Conservation (phyloP, 768 basidiomycete genomes). For the Rhizopogon rudus region DNA sequence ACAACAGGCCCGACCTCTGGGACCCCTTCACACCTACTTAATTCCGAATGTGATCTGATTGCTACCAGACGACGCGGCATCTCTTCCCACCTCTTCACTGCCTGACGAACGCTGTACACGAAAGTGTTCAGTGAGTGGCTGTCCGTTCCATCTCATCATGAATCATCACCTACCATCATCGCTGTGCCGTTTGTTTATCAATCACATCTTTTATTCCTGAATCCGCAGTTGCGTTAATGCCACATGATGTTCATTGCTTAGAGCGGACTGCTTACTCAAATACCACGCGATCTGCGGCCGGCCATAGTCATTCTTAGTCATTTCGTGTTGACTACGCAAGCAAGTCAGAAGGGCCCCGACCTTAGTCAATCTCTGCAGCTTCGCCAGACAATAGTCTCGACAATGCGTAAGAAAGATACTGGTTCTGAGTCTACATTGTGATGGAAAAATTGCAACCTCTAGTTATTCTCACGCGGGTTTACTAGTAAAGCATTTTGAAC, state of each 20-base stretch:
- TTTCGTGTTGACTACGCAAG: not conserved
- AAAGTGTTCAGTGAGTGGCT: not conserved
- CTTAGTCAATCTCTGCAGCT: not conserved
- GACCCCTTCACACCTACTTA: not conserved
- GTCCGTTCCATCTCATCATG: not conserved
- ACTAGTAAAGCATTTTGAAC: too few species aligned
- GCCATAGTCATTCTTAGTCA: too few species aligned
- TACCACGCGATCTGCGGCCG: not conserved
- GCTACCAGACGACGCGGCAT: not conserved
- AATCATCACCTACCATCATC: not conserved
- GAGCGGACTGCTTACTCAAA: not conserved
- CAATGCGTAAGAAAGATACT: not conserved
- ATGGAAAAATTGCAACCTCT: too few species aligned
- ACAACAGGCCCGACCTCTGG: conserved; percentile 6
- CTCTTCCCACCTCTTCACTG: not conserved
- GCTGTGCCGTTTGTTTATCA: not conserved
- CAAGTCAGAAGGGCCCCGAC: not conserved
- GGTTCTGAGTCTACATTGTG: too few species aligned
- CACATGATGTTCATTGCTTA: too few species aligned
- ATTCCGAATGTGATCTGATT: not conserved
- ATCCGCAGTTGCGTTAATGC: too few species aligned
- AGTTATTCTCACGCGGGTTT: too few species aligned
- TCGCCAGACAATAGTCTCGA: not conserved
- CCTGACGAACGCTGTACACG: too few species aligned
- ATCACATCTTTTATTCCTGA: not conserved